Percentiles rank a stretch among this genome's conserved stretches.
Evolutionary conservation across 2,329 filamentous ascomycete species (phyloP).

Genomic region (Lasiodiplodia citricola): DNA sequence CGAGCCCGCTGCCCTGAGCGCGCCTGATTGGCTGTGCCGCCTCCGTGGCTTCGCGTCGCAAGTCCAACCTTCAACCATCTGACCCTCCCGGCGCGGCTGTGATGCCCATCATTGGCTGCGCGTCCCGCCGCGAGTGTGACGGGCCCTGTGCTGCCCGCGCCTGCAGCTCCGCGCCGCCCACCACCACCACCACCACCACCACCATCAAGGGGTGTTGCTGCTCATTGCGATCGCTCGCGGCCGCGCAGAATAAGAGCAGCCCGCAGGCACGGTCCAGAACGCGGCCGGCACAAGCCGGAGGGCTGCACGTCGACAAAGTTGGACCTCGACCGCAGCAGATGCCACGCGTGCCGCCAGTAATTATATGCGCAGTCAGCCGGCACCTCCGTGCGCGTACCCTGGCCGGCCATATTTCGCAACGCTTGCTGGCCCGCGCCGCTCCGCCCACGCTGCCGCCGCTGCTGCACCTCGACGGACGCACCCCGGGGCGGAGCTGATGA

Average conservation of each 20-base stretch:
- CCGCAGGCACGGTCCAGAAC: slow-evolving; percentile 15
- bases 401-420: slow-evolving; percentile 15
- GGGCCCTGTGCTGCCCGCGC: slow-evolving; percentile 12
- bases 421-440: neutral
- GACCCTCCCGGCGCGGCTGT: slow-evolving; percentile 19
- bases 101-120: slow-evolving; percentile 15
- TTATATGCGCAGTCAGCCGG: neutral
- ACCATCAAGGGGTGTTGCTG: neutral
- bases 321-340: neutral
- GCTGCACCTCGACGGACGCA: neutral
- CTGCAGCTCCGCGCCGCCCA: neutral
- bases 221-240: slow-evolving; percentile 21
- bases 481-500: slow-evolving; percentile 1
- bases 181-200: neutral
- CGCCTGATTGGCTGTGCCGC: neutral
- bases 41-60: neutral
- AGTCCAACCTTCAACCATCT: slow-evolving; percentile 8
- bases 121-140: slow-evolving; percentile 1
- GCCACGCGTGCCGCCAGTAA: neutral
- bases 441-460: neutral
- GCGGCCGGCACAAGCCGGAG: slow-evolving; percentile 5
- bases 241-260: neutral
- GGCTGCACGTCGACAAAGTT: slow-evolving; percentile 4
- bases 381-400: neutral
- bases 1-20: neutral